phyloP scores from a whole-genome alignment of 225 moss, liverwort and hornwort species.

The Anthoceros angustus region DNA sequence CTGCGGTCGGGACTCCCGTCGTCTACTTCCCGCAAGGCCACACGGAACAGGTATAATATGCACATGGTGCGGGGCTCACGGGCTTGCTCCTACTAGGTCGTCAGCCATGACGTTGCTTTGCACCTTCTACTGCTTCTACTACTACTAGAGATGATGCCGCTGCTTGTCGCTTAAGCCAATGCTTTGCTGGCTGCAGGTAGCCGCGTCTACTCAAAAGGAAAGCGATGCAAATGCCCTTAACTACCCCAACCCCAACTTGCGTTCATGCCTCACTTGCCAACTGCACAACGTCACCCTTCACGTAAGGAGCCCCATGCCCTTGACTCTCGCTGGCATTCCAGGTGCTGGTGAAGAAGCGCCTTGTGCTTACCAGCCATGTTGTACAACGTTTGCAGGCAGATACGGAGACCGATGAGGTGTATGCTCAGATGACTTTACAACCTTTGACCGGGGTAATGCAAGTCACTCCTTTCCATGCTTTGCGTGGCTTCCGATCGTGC shows the following conservation, averaged over 20 bases:
- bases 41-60: conserved; percentile 30
- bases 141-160: not conserved
- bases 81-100: no score
- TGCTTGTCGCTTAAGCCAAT: not conserved
- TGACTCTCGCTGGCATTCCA: not conserved
- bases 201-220: conserved; percentile 44
- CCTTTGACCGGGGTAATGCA: conserved; percentile 21
- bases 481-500: no score
- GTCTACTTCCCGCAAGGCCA: conserved; percentile 50
- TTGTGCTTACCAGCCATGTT: not conserved
- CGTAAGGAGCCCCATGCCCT: conserved; percentile 11
- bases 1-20: conserved; percentile 33
- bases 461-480: no score
- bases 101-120: not conserved
- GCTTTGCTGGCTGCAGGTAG: conserved; percentile 17
- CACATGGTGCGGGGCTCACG: not conserved
- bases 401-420: conserved; percentile 40
- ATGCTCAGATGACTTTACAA: conserved; percentile 39
- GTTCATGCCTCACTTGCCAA: conserved; percentile 33
- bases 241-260: conserved; percentile 28
- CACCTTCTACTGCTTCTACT: not conserved
- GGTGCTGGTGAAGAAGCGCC: not conserved
- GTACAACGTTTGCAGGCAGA: conserved; percentile 26
- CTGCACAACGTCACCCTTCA: conserved; percentile 45
- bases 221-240: conserved; percentile 41